Conservation (phyloP, 805 yeast species). For the Myxozyma vanderwaltii region DNA sequence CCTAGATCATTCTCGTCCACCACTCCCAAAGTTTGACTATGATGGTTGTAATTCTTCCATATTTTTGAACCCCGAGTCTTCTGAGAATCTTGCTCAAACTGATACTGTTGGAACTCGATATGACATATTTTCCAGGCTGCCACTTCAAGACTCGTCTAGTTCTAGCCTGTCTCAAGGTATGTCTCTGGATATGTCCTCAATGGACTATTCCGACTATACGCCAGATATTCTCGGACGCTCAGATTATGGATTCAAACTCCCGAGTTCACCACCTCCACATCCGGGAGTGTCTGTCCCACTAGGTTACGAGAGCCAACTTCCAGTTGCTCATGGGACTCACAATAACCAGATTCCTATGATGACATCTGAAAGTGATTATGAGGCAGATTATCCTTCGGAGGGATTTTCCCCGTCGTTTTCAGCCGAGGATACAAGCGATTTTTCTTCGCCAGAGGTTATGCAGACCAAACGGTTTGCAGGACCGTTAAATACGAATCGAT, state of each 20-base stretch:
- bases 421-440: slow-evolving; percentile 26
- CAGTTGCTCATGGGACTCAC: background rate
- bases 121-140: slow-evolving; percentile 19
- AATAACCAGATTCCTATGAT: background rate
- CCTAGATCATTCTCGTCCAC: no score
- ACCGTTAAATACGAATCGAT: background rate
- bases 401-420: slow-evolving; percentile 28
- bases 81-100: background rate
- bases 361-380: slow-evolving; percentile 25
- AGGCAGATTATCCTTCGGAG: slow-evolving; percentile 28
- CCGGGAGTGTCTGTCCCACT: background rate
- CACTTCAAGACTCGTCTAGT: slow-evolving; percentile 1
- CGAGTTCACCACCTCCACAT: background rate
- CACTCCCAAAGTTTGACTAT: slow-evolving; percentile 5
- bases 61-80: slow-evolving; percentile 2
- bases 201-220: slow-evolving; percentile 8
- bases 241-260: slow-evolving; percentile 1
- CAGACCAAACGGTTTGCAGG: slow-evolving; percentile 7
- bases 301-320: background rate
- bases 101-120: slow-evolving; percentile 18
- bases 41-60: slow-evolving; percentile 3
- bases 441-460: slow-evolving; percentile 29
- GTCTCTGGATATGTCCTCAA: slow-evolving; percentile 7
- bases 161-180: background rate
- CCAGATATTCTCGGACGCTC: background rate